Evolutionary conservation across 2,329 filamentous ascomycete species (phyloP).

Genomic region (Didymella lethalis): DNA sequence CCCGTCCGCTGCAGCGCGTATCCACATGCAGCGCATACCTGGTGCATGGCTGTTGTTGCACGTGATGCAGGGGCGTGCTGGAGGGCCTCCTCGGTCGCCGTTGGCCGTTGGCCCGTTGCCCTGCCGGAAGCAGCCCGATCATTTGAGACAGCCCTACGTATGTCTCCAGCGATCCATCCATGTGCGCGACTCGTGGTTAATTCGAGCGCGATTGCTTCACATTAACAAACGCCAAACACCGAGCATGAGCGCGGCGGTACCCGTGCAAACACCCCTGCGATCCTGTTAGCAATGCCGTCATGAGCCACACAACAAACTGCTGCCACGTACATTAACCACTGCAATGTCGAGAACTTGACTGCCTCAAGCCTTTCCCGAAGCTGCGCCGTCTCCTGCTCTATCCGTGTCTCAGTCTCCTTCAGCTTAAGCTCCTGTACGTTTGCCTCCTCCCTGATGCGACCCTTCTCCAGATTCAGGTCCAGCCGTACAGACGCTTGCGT

Average conservation of each 20-base stretch:
- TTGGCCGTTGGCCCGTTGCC: conserved; percentile 6
- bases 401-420: conserved; percentile 97
- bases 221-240: conserved; percentile 73
- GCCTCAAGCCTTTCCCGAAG: conserved; percentile 91
- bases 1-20: conserved; percentile 22
- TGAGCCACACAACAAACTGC: not conserved
- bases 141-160: conserved; percentile 17
- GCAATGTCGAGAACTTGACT: conserved; percentile 96
- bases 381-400: conserved; percentile 95
- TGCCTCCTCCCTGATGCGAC: conserved; percentile 92
- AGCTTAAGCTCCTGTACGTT: conserved; percentile 97
- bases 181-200: conserved; percentile 6
- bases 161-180: conserved; percentile 4
- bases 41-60: conserved; percentile 29
- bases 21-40: conserved; percentile 25
- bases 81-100: conserved; percentile 15
- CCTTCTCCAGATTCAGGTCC: conserved; percentile 96
- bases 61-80: conserved; percentile 29
- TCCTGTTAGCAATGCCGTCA: conserved; percentile 34
- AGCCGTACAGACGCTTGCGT: conserved; percentile 92
- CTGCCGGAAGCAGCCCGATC: conserved; percentile 10
- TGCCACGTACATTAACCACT: conserved; percentile 90
- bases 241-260: conserved; percentile 70
- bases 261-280: conserved; percentile 68
- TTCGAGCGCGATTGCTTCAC: conserved; percentile 49